Evolutionary conservation across 2,329 filamentous ascomycete genomes (phyloP), one percentile per base, ranked within the genome.

Genomic region (Davidsoniella eucalypti): DNA sequence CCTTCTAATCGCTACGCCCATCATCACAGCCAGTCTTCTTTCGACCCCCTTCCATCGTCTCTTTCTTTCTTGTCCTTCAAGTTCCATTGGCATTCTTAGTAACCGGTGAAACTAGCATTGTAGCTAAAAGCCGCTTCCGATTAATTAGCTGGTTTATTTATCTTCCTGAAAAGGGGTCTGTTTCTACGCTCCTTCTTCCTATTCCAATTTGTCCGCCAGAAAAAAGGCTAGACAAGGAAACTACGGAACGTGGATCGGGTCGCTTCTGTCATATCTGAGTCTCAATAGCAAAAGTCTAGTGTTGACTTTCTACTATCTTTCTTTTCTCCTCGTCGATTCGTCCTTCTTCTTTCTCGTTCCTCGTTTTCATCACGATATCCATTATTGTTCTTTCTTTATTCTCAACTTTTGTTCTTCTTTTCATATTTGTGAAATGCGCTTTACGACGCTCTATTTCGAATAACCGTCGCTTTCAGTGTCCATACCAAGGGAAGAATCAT

Each of bases 41-140:
- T 54, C 52, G 17, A n/a, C 39, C 50, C 49, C 47, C 48, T 54
- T 54, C 6, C 26, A 33, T 12, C 12, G 33, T 45, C 33, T 38
- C 12, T 29, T 21, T 44, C 39, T 33, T 41, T 37, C 42, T 50
- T 29, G 12, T 40, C 17, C 17, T 18, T 40, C n/a, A n/a, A n/a
- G 14, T n/a, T 25, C 29, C 40, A 18, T 6, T 4, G 25, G n/a
- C 40, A 17, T 23, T 17, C 12, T 21, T 43, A 43, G 18, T 21
- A 33, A 33, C 26, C 8, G 12, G 10, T 33, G 26, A 33, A 33
- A 9, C 26, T 33, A 33, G 10, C 26, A 33, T 12, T 33, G 12
- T 9, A 33, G 12, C 26, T 33, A 33, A 33, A 29, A 12, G 26
- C 26, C 26, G 12, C 26, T 12, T 33, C 26, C 10, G 26, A 33